Evolutionary conservation across 257 asterid species (phyloP).

Genomic region (Solanum paucissectum): DNA sequence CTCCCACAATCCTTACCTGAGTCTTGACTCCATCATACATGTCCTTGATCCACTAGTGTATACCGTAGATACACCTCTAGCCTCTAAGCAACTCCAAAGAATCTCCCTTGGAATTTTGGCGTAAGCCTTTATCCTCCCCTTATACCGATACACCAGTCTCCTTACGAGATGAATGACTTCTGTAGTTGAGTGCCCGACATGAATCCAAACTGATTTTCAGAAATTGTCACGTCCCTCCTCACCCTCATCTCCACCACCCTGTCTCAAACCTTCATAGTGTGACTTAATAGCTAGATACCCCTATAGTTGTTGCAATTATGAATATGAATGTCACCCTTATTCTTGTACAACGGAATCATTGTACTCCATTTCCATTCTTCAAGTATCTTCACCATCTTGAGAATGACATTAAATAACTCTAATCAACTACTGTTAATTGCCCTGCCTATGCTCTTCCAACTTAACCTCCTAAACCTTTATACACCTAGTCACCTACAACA

Average conservation of each 20-base stretch:
- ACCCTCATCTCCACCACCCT: background rate
- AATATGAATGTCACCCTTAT: background rate
- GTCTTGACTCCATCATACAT: background rate
- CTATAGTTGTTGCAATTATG: background rate
- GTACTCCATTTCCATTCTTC: background rate
- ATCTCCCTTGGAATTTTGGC: background rate
- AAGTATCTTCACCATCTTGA: background rate
- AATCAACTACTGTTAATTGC: background rate
- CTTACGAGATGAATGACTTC: background rate
- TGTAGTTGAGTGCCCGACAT: background rate
- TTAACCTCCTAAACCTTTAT: background rate
- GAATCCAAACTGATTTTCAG: background rate
- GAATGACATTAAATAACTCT: background rate
- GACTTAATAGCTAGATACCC: background rate
- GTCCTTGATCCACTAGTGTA: background rate
- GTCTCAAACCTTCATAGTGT: background rate
- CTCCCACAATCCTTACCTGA: background rate
- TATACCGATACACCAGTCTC: background rate
- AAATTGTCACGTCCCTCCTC: background rate
- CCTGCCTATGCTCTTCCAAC: background rate
- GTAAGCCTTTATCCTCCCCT: background rate
- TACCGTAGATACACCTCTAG: background rate
- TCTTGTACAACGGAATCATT: background rate
- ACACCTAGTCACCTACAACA: background rate
- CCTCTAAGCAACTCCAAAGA: background rate